Evolutionary conservation across 108 stramenopile species (phyloP).

Genomic region (Epithemia pelagica): DNA sequence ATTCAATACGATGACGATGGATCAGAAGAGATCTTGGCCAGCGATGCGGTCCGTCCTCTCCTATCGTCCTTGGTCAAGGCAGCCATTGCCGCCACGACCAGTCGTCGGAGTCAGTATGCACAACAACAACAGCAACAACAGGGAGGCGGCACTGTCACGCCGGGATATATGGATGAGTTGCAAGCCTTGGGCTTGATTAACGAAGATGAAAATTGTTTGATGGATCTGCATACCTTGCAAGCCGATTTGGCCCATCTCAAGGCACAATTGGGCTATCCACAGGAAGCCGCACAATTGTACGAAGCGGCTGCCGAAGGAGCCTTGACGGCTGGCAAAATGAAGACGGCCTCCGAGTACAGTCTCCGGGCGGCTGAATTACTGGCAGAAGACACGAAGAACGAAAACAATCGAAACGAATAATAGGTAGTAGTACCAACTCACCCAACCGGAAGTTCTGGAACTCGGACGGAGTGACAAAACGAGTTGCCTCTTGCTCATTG

Average conservation of each 20-base stretch:
- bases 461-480: too few species aligned
- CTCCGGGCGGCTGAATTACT: conserved; percentile 53
- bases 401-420: too few species aligned
- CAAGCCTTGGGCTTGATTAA: conserved; percentile 49
- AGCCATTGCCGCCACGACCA: conserved; percentile 32
- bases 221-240: conserved; percentile 46
- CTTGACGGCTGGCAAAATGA: conserved; percentile 55
- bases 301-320: conserved; percentile 57
- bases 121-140: neutral
- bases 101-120: conserved; percentile 8
- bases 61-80: conserved; percentile 2
- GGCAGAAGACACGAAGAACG: too few species aligned
- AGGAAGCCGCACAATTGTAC: conserved; percentile 36
- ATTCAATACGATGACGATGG: conserved; percentile 72
- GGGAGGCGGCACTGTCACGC: too few species aligned
- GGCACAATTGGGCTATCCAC: conserved; percentile 27
- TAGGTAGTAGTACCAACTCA: too few species aligned
- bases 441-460: too few species aligned
- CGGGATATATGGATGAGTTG: conserved; percentile 48
- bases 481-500: too few species aligned
- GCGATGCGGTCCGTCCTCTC: conserved; percentile 39
- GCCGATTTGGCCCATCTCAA: conserved; percentile 60
- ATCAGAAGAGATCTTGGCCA: conserved; percentile 43
- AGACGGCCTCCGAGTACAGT: conserved; percentile 68
- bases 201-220: conserved; percentile 44